Conservation (phyloP, 306 rosid genomes). For the Fragaria iinumae region DNA sequence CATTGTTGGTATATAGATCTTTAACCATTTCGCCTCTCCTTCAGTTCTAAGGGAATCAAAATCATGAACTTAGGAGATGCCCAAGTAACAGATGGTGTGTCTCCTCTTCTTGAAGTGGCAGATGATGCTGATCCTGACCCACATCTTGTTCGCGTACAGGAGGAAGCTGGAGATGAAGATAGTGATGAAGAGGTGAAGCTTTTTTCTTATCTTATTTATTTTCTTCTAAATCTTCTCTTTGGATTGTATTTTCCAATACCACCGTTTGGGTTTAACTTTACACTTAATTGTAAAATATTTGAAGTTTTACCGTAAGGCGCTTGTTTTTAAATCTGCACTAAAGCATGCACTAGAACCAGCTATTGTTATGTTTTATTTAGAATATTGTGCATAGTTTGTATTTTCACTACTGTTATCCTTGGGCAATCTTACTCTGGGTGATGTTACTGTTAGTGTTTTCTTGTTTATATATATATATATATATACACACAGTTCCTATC, state of each 20-base stretch:
- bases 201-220: too few species aligned
- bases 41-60: constrained; percentile 91
- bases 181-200: constrained; percentile 90
- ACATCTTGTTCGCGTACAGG: constrained; percentile 89
- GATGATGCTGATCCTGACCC: constrained; percentile 91
- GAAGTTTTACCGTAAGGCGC: neutral
- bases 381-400: neutral
- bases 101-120: constrained; percentile 75
- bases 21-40: constrained; percentile 28
- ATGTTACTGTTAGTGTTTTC: neutral
- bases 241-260: neutral
- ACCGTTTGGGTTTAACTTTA: neutral
- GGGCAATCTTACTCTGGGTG: neutral
- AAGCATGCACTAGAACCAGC: neutral
- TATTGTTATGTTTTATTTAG: neutral
- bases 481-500: too few species aligned
- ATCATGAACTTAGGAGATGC: constrained; percentile 87
- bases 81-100: constrained; percentile 61
- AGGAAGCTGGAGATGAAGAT: constrained; percentile 88
- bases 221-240: neutral
- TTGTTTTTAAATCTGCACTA: neutral
- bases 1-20: constrained; percentile 19
- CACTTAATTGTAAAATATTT: neutral
- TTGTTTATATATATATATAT: neutral
- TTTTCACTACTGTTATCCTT: neutral